Evolutionary conservation across 805 yeast genomes (phyloP).

Genomic region (Metschnikowia cerradonensis): DNA sequence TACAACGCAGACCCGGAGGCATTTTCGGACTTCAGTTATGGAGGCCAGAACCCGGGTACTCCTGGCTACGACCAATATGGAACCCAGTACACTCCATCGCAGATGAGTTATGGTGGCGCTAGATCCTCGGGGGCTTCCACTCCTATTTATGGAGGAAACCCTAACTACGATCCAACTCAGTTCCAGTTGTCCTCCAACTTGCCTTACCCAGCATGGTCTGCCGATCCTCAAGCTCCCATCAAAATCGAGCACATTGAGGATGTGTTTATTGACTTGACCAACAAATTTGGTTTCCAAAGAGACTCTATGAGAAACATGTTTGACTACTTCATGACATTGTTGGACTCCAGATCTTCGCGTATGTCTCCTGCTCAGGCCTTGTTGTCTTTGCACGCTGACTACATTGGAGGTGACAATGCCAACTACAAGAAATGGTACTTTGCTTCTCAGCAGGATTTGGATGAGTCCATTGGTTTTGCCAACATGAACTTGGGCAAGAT

Average conservation of each 20-base stretch:
- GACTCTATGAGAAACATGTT: constrained; percentile 90
- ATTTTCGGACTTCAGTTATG: constrained; percentile 64
- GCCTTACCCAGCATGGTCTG: constrained; percentile 99
- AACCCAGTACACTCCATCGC: constrained; percentile 78
- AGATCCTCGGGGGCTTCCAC: constrained; percentile 93
- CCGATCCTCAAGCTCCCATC: constrained; percentile 86
- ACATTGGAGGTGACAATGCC: constrained; percentile 83
- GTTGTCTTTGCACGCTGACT: constrained; percentile 78
- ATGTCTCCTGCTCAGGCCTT: constrained; percentile 88
- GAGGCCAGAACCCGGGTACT: constrained; percentile 50
- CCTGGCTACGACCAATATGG: constrained; percentile 67
- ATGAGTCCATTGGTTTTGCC: constrained; percentile 78
- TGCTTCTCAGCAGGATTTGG: constrained; percentile 84
- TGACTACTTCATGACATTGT: constrained; percentile 79
- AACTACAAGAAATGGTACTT: constrained; percentile 86
- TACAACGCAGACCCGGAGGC: constrained; percentile 55
- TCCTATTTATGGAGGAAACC: constrained; percentile 72
- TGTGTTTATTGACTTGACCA: constrained; percentile 75
- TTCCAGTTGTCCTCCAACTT: constrained; percentile 73
- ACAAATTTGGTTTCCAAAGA: constrained; percentile 86
- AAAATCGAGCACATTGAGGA: constrained; percentile 81
- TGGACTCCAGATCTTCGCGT: constrained; percentile 81
- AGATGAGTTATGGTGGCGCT: constrained; percentile 76
- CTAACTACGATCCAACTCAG: constrained; percentile 56
- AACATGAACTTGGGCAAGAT: constrained; percentile 75